Evolutionary conservation across 495 filamentous ascomycete genomes (phyloP).

Genomic region (Hamigera avellanea): DNA sequence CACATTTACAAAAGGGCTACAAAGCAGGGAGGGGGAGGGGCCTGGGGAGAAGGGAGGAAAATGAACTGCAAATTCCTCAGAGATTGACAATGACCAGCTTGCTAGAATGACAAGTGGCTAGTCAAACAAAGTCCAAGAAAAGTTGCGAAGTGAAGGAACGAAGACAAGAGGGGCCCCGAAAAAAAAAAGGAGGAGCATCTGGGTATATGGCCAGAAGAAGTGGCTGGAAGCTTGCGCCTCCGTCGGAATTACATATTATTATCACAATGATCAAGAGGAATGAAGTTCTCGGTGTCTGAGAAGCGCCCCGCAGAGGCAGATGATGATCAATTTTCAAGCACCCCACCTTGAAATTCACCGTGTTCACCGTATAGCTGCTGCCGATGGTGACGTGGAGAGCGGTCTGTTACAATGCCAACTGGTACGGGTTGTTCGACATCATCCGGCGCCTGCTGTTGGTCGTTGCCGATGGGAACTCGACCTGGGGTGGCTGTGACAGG

Average conservation of each 20-base stretch:
- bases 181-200: neutral
- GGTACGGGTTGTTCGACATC: slow-evolving; percentile 12
- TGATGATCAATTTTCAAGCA: slow-evolving; percentile 1
- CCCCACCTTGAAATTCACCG: neutral
- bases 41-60: neutral
- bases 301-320: slow-evolving; percentile 14
- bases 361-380: slow-evolving; percentile 6
- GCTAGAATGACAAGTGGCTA: too few species aligned
- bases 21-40: neutral
- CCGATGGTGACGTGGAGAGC: slow-evolving; percentile 16
- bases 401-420: slow-evolving; percentile 15
- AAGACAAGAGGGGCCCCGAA: neutral
- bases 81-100: too few species aligned
- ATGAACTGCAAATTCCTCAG: too few species aligned
- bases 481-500: slow-evolving; percentile 8
- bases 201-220: neutral
- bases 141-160: too few species aligned
- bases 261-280: slow-evolving; percentile 11
- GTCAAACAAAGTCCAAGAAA: too few species aligned
- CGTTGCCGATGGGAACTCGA: neutral
- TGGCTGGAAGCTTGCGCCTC: slow-evolving; percentile 8
- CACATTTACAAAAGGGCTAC: neutral
- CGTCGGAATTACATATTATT: slow-evolving; percentile 7
- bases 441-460: slow-evolving; percentile 1
- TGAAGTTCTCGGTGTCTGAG: slow-evolving; percentile 1